Base-by-base conservation (phyloP, 306 rosid genomes). In the Canavalia gladiata region DNA sequence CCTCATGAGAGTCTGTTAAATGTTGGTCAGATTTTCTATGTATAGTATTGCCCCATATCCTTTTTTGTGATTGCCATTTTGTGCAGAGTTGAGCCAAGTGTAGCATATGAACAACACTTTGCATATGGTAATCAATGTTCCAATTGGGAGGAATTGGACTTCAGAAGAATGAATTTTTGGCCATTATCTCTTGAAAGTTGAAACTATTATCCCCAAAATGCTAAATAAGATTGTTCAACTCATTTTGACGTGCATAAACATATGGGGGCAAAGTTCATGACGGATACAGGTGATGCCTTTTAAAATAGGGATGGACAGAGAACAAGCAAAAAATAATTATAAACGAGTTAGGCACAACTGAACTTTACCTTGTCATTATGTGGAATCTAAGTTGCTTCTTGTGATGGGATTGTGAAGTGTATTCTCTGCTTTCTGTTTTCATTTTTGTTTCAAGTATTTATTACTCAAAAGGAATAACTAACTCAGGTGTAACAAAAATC, bases 1-100 rank as follows among this genome's bases (percentile, higher is more conserved):
- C 99, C 99, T 78, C 99, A 96, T 84, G 99, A 93, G 94, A 90
- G 94, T 83, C 90, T 96, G 37, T 83, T 96, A 81, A 93, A 96
- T 77, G 99, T 96, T 75, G 99, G 99, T 7, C 99, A 92, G 74
- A 79, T 93, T 85, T 90, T 93, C 79, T 96, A 88, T 77, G 97
- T 96, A 81, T 96, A 90, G 86, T 6, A 71, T 88, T 85, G 56
- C 67, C 2, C n/a, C 57, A 8, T 9, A 30, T 42, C 54, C 49
- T 39, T 74, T 39, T 74, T 34, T 41, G 29, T 62, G 72, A 43
- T 71, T 74, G 67, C 81, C 76, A 76, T 72, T 70, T 72, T 73
- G 35, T 62, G 54, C 67, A 56, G 28, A 54, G 67, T 68, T 68
- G 67, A 69, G 67, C 59, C 3, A 46, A 67, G 80, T 84, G 79